These are phyloP conservation scores for Tausonia pullulans DNA, from an alignment of 1,284 basidiomycete species.

Conservation along the genomic window DNA sequence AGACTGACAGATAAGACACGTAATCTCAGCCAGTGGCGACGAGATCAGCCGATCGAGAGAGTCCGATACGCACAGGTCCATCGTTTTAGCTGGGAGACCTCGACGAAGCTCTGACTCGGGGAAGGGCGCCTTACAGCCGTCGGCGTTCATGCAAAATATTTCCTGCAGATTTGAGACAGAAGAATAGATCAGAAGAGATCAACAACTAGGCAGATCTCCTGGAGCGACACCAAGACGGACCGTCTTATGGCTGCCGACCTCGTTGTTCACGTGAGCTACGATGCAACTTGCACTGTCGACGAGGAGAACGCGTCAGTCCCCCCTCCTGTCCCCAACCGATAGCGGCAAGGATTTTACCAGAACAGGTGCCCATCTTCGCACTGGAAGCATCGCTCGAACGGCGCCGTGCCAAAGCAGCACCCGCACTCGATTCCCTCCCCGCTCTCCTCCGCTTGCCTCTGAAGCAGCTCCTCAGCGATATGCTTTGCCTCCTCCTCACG, in stretches of 20 bases:
- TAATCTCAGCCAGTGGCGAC: neutral
- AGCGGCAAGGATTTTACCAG: slow-evolving; percentile 36
- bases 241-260: slow-evolving; percentile 33
- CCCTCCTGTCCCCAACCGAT: neutral
- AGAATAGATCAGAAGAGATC: neutral
- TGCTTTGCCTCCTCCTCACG: slow-evolving; percentile 25
- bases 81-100: slow-evolving; percentile 38
- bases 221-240: slow-evolving; percentile 20
- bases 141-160: slow-evolving; percentile 69
- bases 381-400: slow-evolving; percentile 69
- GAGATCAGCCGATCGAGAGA: neutral
- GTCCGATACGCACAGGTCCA: slow-evolving; percentile 14
- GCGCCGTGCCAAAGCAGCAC: slow-evolving; percentile 62
- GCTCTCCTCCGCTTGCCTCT: slow-evolving; percentile 35
- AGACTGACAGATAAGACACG: slow-evolving; percentile 16
- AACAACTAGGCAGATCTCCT: neutral
- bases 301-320: neutral
- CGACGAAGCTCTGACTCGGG: slow-evolving; percentile 53
- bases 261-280: slow-evolving; percentile 32
- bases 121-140: slow-evolving; percentile 57
- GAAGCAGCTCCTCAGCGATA: slow-evolving; percentile 33
- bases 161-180: slow-evolving; percentile 34
- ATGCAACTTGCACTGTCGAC: slow-evolving; percentile 39
- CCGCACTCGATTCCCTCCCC: slow-evolving; percentile 60
- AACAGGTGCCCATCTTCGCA: slow-evolving; percentile 72